Percentiles rank a stretch among this genome's conserved stretches.
Conservation (phyloP, 495 filamentous ascomycete genomes). For the Penicillium argentinense region DNA sequence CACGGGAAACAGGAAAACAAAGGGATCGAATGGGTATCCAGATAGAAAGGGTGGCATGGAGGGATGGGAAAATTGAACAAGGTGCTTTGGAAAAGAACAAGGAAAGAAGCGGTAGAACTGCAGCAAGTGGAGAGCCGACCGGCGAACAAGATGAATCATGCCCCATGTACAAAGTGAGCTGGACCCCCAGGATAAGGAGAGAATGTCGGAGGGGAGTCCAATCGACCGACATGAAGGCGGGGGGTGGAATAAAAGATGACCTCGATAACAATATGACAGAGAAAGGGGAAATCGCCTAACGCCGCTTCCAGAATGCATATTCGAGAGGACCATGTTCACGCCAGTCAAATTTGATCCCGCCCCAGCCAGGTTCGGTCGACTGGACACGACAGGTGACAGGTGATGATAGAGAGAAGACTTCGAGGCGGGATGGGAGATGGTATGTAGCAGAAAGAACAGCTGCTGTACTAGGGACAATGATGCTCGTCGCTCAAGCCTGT, state of each 20-base stretch:
- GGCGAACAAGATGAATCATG: not conserved
- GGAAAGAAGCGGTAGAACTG: not conserved
- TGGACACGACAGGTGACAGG: constrained; percentile 11
- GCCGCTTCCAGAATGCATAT: constrained; percentile 23
- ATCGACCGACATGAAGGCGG: too few relatives aligned
- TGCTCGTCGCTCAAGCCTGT: too few relatives aligned
- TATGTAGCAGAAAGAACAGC: too few relatives aligned
- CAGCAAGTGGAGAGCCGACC: not conserved
- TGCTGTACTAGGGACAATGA: too few relatives aligned
- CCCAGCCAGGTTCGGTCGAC: constrained; percentile 16
- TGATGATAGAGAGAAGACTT: not conserved
- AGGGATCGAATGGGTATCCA: constrained; percentile 30
- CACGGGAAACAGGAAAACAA: constrained; percentile 8
- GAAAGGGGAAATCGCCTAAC: constrained; percentile 16
- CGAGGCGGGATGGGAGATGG: not conserved
- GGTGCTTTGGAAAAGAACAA: not conserved
- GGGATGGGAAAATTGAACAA: not conserved
- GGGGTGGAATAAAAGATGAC: not conserved
- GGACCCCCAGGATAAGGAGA: not conserved
- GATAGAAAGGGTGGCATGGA: constrained; percentile 8
- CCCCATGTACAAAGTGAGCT: constrained; percentile 5
- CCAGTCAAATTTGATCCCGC: constrained; percentile 20
- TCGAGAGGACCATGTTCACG: too few relatives aligned
- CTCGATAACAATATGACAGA: constrained; percentile 4
- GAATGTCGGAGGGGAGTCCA: not conserved